Evolutionary conservation across 805 yeast species (phyloP).

Genomic region (Pichia heedii): DNA sequence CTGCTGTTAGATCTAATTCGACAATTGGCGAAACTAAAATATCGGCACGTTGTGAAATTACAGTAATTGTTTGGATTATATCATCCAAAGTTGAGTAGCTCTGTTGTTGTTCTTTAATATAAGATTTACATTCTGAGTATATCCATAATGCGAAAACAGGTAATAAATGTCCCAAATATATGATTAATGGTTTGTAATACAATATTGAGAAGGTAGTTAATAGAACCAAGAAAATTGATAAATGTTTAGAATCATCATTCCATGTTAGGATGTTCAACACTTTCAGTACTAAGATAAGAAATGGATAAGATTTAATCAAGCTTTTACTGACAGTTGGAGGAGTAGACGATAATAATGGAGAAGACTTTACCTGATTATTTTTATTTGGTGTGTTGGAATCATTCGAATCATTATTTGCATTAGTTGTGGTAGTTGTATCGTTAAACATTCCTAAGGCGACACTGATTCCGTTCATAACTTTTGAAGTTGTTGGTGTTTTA

Average conservation of each 20-base stretch:
- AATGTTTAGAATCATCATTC: slow-evolving; percentile 77
- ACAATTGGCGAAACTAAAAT: slow-evolving; percentile 75
- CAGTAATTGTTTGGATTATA: slow-evolving; percentile 65
- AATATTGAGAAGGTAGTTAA: slow-evolving; percentile 49
- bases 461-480: slow-evolving; percentile 4
- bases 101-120: slow-evolving; percentile 49
- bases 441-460: slow-evolving; percentile 1
- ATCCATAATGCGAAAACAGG: slow-evolving; percentile 52
- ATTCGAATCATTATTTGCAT: background rate
- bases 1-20: slow-evolving; percentile 57
- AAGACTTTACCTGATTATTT: slow-evolving; percentile 37
- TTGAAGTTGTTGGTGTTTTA: background rate
- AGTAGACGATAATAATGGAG: slow-evolving; percentile 79
- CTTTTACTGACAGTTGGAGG: slow-evolving; percentile 89
- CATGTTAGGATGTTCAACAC: slow-evolving; percentile 71
- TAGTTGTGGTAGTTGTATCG: background rate
- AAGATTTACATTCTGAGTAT: slow-evolving; percentile 49
- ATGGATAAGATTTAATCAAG: slow-evolving; percentile 76
- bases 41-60: slow-evolving; percentile 68
- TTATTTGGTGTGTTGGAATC: background rate
- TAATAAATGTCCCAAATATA: slow-evolving; percentile 75
- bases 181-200: slow-evolving; percentile 71
- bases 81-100: slow-evolving; percentile 79
- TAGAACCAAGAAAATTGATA: slow-evolving; percentile 42
- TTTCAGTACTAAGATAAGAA: slow-evolving; percentile 63